Conservation (phyloP, 306 rosid species). For the Prunus davidiana region DNA sequence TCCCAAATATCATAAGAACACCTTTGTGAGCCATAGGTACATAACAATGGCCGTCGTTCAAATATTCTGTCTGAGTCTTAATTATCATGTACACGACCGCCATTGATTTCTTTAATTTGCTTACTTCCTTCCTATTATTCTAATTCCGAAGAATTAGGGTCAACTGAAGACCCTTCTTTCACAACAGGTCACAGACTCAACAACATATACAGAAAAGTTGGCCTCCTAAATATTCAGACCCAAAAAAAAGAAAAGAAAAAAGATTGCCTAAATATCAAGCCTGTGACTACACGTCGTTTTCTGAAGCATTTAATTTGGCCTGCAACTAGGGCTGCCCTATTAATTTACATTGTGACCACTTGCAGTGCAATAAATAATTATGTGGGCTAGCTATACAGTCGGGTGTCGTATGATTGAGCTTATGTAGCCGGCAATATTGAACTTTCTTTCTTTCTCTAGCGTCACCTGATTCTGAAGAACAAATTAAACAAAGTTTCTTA, state of each 20-base stretch:
- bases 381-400: background rate
- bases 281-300: background rate
- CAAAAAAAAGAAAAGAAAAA: no score
- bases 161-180: background rate
- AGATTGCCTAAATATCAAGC: background rate
- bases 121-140: background rate
- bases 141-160: background rate
- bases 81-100: background rate
- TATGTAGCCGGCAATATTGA: conserved; percentile 2
- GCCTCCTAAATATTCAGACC: background rate
- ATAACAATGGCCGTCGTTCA: background rate
- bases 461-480: no score
- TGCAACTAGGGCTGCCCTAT: background rate
- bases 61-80: background rate
- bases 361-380: background rate
- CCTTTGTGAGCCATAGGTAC: background rate
- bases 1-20: background rate
- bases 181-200: background rate
- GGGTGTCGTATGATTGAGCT: no score
- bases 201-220: background rate
- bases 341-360: background rate
- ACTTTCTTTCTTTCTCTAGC: background rate
- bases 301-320: background rate
- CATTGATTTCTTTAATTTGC: background rate
- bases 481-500: background rate